These are phyloP conservation scores for Naganishia antarctica DNA, from an alignment of 768 basidiomycete species.

Conservation along the genomic window DNA sequence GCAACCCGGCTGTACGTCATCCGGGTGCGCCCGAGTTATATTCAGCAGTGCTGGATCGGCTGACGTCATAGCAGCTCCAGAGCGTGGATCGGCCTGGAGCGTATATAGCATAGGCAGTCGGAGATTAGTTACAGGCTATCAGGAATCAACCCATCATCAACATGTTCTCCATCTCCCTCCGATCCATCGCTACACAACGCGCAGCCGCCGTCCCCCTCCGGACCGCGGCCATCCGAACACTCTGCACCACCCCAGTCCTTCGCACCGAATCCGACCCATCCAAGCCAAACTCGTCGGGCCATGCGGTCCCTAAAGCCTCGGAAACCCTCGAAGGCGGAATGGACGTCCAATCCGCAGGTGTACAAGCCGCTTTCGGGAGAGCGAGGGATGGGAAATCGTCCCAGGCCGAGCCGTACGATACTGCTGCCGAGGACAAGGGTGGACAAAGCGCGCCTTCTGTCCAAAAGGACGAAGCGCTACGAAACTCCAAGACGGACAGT, in stretches of 20 bases:
- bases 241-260: conserved; percentile 6
- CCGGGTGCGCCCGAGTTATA: conserved; percentile 1
- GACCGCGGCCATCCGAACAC: not conserved
- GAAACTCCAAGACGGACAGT: conserved; percentile 37
- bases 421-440: conserved; percentile 24
- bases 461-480: conserved; percentile 12
- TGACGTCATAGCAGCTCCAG: not conserved
- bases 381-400: conserved; percentile 24
- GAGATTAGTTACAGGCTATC: too few species aligned
- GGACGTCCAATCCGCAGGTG: conserved; percentile 40
- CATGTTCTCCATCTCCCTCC: conserved; percentile 26
- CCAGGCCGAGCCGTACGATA: conserved; percentile 24
- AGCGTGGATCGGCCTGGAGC: not conserved
- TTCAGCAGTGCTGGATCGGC: not conserved
- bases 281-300: conserved; percentile 35
- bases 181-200: conserved; percentile 11
- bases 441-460: conserved; percentile 12
- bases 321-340: conserved; percentile 33
- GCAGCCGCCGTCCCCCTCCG: not conserved
- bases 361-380: conserved; percentile 32
- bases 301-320: conserved; percentile 37
- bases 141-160: not conserved
- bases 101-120: not conserved
- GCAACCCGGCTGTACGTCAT: not conserved
- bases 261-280: conserved; percentile 7